Evolutionary conservation across 2,329 filamentous ascomycete genomes (phyloP).

Genomic region (Hortaea werneckii): DNA sequence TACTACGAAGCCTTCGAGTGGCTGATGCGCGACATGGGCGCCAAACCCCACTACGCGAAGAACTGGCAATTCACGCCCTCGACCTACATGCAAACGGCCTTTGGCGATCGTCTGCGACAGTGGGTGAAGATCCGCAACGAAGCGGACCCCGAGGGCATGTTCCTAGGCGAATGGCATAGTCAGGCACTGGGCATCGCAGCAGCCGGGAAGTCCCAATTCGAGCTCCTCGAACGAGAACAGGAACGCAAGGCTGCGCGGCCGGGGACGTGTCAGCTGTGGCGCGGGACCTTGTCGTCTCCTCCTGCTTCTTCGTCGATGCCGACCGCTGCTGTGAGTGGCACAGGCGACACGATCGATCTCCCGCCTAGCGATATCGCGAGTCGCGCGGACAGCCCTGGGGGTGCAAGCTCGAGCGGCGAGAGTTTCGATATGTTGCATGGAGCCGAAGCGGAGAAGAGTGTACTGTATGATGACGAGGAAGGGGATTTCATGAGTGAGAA

Average conservation of each 20-base stretch:
- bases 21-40: constrained; percentile 77
- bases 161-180: constrained; percentile 83
- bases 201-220: constrained; percentile 15
- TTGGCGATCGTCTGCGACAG: constrained; percentile 54
- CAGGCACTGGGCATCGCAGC: constrained; percentile 46
- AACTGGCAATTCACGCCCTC: constrained; percentile 60
- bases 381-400: constrained; percentile 8
- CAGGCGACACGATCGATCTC: background rate
- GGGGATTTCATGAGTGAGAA: constrained; percentile 8
- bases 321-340: background rate
- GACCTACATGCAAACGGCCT: constrained; percentile 55
- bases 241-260: constrained; percentile 26
- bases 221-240: constrained; percentile 32
- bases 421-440: constrained; percentile 39
- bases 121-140: constrained; percentile 61
- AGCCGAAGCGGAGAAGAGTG: constrained; percentile 31
- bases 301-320: background rate
- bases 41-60: constrained; percentile 84
- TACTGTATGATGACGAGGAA: constrained; percentile 12
- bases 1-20: constrained; percentile 90
- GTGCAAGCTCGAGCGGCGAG: constrained; percentile 21
- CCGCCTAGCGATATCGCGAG: constrained; percentile 15
- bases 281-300: constrained; percentile 13
- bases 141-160: constrained; percentile 74
- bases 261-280: constrained; percentile 28